Percentiles rank a stretch among this genome's conserved stretches.
These are phyloP conservation scores for Lachancea dasiensis DNA, from an alignment of 805 yeast species.

Conservation along the genomic window DNA sequence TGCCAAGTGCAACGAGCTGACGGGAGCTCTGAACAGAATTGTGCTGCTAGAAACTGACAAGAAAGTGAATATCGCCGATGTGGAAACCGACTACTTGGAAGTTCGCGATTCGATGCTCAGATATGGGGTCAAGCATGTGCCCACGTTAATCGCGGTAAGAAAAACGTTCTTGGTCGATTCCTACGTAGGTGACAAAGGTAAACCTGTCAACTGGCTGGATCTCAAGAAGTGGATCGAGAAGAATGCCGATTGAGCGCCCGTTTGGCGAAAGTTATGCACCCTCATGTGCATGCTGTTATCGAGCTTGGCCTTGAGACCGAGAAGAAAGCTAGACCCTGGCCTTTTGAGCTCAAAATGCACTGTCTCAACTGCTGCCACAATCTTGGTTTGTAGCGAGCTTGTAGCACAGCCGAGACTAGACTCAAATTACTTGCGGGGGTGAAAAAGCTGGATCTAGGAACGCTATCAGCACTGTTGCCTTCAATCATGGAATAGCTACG, in stretches of 20 bases:
- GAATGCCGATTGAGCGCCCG: constrained; percentile 32
- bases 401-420: too few relatives aligned
- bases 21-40: constrained; percentile 53
- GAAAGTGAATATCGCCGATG: constrained; percentile 57
- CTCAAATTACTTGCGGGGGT: too few relatives aligned
- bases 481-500: too few relatives aligned
- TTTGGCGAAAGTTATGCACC: too few relatives aligned
- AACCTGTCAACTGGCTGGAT: constrained; percentile 39
- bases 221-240: constrained; percentile 41
- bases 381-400: too few relatives aligned
- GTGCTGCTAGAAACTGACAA: constrained; percentile 45
- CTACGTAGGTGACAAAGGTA: constrained; percentile 24
- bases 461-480: too few relatives aligned
- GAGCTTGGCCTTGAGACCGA: too few relatives aligned
- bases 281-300: too few relatives aligned
- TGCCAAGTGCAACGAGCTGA: constrained; percentile 51
- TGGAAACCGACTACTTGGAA: constrained; percentile 62
- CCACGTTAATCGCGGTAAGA: constrained; percentile 59
- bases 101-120: constrained; percentile 52
- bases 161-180: constrained; percentile 54
- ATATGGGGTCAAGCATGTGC: constrained; percentile 50
- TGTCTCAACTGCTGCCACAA: too few relatives aligned
- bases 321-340: too few relatives aligned
- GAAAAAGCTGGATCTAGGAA: too few relatives aligned
- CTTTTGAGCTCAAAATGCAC: too few relatives aligned